Percentiles rank a stretch among this genome's conserved stretches.
These are phyloP conservation scores for Gossypium thurberi DNA, from an alignment of 345 rosid genomes.

Conservation along the genomic window DNA sequence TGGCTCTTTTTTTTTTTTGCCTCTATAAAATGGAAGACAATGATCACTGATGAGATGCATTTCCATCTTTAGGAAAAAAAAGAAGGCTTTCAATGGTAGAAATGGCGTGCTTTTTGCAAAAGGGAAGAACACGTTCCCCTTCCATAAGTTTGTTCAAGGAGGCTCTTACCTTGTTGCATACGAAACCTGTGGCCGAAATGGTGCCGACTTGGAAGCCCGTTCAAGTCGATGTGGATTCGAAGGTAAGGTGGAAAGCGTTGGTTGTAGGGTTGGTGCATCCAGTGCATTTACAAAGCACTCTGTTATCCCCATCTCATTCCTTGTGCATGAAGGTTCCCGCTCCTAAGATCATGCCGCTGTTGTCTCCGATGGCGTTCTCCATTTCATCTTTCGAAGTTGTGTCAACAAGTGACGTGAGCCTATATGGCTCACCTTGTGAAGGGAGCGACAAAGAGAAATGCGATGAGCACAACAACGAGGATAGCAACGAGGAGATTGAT, in stretches of 20 bases:
- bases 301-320: conserved; percentile 21
- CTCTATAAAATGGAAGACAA: conserved; percentile 15
- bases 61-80: conserved; percentile 6
- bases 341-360: conserved; percentile 2
- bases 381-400: conserved; percentile 5
- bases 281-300: conserved; percentile 26
- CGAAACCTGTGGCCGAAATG: neutral
- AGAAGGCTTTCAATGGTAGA: neutral
- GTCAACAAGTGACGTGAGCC: conserved; percentile 22
- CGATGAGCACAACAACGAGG: conserved; percentile 5
- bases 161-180: conserved; percentile 37
- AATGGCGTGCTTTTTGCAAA: neutral
- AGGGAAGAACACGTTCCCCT: conserved; percentile 35
- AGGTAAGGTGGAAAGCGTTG: conserved; percentile 26
- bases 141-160: conserved; percentile 29
- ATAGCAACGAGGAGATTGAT: conserved; percentile 64
- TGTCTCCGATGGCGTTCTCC: conserved; percentile 13
- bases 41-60: neutral
- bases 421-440: conserved; percentile 36
- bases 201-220: conserved; percentile 20
- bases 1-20: neutral
- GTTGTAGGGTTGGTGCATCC: conserved; percentile 47
- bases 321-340: neutral
- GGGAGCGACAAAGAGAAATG: conserved; percentile 8
- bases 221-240: conserved; percentile 14